phyloP scores from a whole-genome alignment of 2,329 filamentous ascomycete species.

The Huntiella bhutanensis region DNA sequence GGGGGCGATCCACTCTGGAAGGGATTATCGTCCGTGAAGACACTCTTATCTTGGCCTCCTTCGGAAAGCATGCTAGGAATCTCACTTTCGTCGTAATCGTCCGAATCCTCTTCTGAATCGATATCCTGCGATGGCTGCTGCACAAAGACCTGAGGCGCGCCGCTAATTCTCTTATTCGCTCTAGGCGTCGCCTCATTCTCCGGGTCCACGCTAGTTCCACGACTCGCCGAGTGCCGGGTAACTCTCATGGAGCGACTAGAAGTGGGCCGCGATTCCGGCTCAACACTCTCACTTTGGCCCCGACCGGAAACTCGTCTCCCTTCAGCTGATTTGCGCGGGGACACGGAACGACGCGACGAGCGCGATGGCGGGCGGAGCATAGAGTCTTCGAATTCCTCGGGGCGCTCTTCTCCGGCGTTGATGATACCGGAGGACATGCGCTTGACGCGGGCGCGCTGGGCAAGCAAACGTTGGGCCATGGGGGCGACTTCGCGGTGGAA shows the following conservation, averaged over 20 bases:
- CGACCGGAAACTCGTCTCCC: constrained; percentile 18
- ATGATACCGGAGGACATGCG: constrained; percentile 74
- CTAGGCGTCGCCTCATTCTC: constrained; percentile 22
- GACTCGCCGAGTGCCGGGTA: constrained; percentile 7
- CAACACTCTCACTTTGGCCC: constrained; percentile 26
- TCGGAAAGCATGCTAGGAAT: constrained; percentile 19
- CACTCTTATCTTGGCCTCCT: constrained; percentile 33
- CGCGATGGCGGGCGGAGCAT: constrained; percentile 27
- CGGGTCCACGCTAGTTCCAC: constrained; percentile 25
- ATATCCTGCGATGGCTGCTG: constrained; percentile 7
- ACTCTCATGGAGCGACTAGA: constrained; percentile 5
- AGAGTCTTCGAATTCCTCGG: constrained; percentile 45
- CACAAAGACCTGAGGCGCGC: constrained; percentile 8
- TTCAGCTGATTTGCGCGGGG: constrained; percentile 29
- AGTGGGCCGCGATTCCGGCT: constrained; percentile 3
- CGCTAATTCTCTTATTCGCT: constrained; percentile 7
- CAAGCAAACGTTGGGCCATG: constrained; percentile 57
- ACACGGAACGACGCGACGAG: constrained; percentile 30
- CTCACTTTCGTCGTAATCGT: constrained; percentile 2
- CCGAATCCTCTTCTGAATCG: neutral
- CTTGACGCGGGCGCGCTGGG: constrained; percentile 58
- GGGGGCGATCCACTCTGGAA: constrained; percentile 71
- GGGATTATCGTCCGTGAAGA: constrained; percentile 79
- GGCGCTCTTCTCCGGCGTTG: constrained; percentile 29
- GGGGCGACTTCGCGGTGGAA: constrained; percentile 65